Conservation (phyloP, 202 grass and related monocot genomes). For the Sporobolus alterniflorus region DNA sequence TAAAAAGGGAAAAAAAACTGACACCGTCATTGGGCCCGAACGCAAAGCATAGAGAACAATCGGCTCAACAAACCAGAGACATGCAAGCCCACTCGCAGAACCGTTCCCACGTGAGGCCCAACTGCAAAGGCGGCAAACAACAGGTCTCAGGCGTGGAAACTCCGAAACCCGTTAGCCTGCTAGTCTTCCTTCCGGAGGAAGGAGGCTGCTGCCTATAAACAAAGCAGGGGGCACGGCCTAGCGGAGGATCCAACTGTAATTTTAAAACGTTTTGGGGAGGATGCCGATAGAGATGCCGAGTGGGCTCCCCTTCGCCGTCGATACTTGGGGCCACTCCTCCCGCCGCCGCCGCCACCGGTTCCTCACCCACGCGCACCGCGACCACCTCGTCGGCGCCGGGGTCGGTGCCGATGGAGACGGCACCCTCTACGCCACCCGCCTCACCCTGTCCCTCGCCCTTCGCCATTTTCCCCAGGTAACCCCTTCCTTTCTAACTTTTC, state of each 20-base stretch:
- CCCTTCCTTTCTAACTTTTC: background rate
- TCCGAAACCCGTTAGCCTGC: background rate
- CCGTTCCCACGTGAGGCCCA: background rate
- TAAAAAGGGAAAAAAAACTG: no score
- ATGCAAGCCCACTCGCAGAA: background rate
- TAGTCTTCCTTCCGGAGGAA: conserved; percentile 34
- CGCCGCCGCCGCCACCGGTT: conserved; percentile 72
- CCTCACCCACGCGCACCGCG: conserved; percentile 86
- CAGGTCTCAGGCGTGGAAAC: background rate
- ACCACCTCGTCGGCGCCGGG: conserved; percentile 69
- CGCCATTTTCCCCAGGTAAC: conserved; percentile 65
- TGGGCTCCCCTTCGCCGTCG: conserved; percentile 88
- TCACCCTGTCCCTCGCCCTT: conserved; percentile 65
- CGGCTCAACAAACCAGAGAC: background rate
- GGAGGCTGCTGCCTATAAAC: background rate
- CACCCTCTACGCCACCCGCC: conserved; percentile 68
- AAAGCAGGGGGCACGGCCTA: background rate
- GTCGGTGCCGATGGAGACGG: background rate
- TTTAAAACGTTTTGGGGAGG: background rate
- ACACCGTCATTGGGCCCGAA: no score
- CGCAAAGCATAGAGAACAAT: background rate
- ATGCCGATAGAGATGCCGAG: conserved; percentile 96
- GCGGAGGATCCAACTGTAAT: background rate
- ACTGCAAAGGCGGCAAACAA: background rate
- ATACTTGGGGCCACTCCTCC: conserved; percentile 73